These are phyloP conservation scores for Penicillium psychrosexuale DNA, from an alignment of 2,329 filamentous ascomycete genomes.

Conservation along the genomic window DNA sequence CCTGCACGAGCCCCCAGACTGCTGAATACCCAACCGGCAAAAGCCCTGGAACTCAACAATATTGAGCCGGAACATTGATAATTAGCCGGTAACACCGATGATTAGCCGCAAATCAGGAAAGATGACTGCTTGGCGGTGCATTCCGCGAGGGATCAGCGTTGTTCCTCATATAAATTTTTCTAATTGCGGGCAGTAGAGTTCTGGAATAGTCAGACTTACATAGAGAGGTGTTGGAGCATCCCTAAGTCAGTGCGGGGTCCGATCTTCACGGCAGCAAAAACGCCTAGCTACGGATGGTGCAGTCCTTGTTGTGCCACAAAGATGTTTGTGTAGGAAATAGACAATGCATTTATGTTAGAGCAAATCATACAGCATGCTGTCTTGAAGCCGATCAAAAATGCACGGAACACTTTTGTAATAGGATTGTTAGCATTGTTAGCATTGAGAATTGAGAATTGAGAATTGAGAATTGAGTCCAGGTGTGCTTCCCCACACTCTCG, in stretches of 20 bases:
- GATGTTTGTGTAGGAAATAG: neutral
- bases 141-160: neutral
- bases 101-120: constrained; percentile 2
- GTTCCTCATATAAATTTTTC: neutral
- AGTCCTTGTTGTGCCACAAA: neutral
- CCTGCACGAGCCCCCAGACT: neutral
- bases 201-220: neutral
- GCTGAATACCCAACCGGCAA: neutral
- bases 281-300: neutral
- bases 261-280: neutral
- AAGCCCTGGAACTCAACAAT: neutral
- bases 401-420: neutral
- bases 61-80: neutral
- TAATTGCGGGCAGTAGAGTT: neutral
- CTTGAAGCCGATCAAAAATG: too few species aligned
- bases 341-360: neutral
- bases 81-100: constrained; percentile 6
- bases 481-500: neutral
- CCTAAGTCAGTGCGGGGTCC: neutral
- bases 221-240: neutral
- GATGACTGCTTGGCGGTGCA: neutral
- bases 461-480: neutral
- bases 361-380: neutral
- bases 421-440: too few species aligned
- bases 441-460: too few species aligned